Conservation (phyloP, 352 stramenopile species). For the Phytophthora aleatoria region DNA sequence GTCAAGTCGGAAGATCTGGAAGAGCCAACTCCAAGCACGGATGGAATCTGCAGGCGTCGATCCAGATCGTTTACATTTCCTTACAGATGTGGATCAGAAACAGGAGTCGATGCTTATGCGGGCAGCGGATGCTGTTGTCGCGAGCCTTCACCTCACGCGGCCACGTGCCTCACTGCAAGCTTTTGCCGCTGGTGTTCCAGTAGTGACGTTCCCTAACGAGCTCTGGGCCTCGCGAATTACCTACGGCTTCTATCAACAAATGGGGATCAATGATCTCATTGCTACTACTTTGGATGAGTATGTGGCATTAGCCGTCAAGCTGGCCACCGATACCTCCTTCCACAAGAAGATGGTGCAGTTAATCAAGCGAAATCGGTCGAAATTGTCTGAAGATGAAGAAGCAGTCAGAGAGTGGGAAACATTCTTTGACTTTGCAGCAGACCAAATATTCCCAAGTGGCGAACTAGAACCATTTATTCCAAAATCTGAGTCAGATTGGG, state of each 20-base stretch:
- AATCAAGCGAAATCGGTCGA: conserved; percentile 43
- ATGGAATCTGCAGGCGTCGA: conserved; percentile 38
- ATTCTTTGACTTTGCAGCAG: conserved; percentile 64
- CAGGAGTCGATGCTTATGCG: conserved; percentile 56
- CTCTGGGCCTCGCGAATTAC: conserved; percentile 70
- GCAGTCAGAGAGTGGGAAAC: conserved; percentile 74
- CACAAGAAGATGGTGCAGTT: conserved; percentile 48
- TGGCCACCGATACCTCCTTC: conserved; percentile 55
- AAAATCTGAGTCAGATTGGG: conserved; percentile 1
- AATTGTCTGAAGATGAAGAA: conserved; percentile 46
- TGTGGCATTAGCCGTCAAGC: conserved; percentile 49
- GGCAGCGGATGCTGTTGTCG: conserved; percentile 63
- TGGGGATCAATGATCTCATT: conserved; percentile 60
- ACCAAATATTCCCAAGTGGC: conserved; percentile 33
- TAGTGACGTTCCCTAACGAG: conserved; percentile 65
- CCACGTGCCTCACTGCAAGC: conserved; percentile 58
- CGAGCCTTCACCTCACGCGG: conserved; percentile 59
- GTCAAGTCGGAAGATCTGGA: conserved; percentile 61
- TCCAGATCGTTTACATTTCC: conserved; percentile 52
- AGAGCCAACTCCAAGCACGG: conserved; percentile 49
- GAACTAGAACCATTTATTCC: conserved; percentile 18
- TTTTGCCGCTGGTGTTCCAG: conserved; percentile 59
- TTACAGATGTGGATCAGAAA: conserved; percentile 61
- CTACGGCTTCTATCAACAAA: conserved; percentile 70
- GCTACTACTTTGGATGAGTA: conserved; percentile 55